A percentile compares a stretch with the other conserved stretches of the same genome.
phyloP scores from a whole-genome alignment of 163 green algal genomes.

The Chloroidium sp. region DNA sequence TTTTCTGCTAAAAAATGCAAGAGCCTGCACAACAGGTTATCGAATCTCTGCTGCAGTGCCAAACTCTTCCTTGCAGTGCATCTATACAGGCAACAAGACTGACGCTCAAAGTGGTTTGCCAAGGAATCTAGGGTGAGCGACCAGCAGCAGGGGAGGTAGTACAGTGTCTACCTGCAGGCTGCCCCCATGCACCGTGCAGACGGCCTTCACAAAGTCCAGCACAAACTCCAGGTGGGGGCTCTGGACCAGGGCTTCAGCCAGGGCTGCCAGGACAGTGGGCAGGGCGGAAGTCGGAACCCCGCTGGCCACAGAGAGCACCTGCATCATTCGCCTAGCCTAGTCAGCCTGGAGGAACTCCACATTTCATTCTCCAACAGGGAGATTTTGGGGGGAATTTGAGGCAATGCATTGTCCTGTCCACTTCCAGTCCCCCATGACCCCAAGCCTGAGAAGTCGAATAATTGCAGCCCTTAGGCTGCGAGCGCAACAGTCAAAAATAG shows the following conservation, averaged over 20 bases:
- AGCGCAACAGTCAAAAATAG: background rate
- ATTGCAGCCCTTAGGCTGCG: background rate
- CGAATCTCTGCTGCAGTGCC: too few relatives aligned
- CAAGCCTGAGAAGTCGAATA: background rate
- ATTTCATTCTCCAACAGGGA: background rate
- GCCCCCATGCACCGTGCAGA: constrained; percentile 17
- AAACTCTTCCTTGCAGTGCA: too few relatives aligned
- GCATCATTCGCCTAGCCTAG: background rate
- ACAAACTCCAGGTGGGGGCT: constrained; percentile 73
- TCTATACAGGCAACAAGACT: too few relatives aligned
- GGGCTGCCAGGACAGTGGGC: constrained; percentile 34
- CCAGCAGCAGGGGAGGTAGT: too few relatives aligned
- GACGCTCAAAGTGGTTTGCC: too few relatives aligned
- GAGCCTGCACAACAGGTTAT: too few relatives aligned
- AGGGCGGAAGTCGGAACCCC: constrained; percentile 31
- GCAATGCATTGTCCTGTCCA: background rate
- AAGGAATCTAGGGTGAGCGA: too few relatives aligned
- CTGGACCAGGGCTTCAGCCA: constrained; percentile 38
- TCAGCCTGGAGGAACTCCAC: background rate
- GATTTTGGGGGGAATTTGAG: background rate
- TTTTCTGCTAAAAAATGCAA: too few relatives aligned
- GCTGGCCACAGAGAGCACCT: constrained; percentile 21
- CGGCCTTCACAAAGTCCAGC: constrained; percentile 52
- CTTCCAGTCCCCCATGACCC: background rate
- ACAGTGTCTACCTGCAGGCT: too few relatives aligned